Evolutionary conservation across 495 filamentous ascomycete genomes (phyloP).

Genomic region (Halenospora varia): DNA sequence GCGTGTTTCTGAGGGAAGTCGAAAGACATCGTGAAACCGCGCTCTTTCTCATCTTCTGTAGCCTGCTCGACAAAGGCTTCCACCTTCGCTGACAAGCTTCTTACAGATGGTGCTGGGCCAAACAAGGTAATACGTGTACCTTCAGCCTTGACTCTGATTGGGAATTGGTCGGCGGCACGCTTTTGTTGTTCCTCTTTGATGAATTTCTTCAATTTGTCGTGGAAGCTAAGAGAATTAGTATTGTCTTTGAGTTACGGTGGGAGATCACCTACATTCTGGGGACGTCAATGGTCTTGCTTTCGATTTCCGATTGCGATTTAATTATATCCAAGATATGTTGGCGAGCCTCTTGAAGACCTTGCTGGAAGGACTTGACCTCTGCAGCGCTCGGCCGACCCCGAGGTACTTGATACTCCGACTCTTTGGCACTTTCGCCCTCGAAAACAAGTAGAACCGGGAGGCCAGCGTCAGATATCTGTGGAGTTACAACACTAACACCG

Average conservation of each 20-base stretch:
- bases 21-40: constrained; percentile 77
- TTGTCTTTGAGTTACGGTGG: too few relatives aligned
- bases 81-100: constrained; percentile 65
- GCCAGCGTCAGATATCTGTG: constrained; percentile 48
- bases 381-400: constrained; percentile 45
- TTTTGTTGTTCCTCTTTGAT: constrained; percentile 71
- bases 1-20: constrained; percentile 93
- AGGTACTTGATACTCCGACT: constrained; percentile 63
- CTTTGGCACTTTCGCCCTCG: constrained; percentile 59
- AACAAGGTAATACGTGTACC: constrained; percentile 63
- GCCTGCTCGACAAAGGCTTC: constrained; percentile 75
- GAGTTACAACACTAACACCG: constrained; percentile 76
- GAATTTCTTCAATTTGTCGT: constrained; percentile 74
- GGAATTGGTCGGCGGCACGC: constrained; percentile 61
- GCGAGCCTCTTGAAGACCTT: constrained; percentile 66
- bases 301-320: constrained; percentile 66
- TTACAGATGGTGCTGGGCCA: constrained; percentile 68
- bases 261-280: constrained; percentile 61
- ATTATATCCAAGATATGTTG: constrained; percentile 67
- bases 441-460: constrained; percentile 79
- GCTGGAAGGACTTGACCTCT: constrained; percentile 63
- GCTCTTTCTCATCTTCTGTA: constrained; percentile 82
- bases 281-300: constrained; percentile 59
- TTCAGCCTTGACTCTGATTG: constrained; percentile 59
- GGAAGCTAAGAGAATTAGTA: constrained; percentile 33